Base-by-base conservation (phyloP, 106 monocot species). In the Chionographis japonica region DNA sequence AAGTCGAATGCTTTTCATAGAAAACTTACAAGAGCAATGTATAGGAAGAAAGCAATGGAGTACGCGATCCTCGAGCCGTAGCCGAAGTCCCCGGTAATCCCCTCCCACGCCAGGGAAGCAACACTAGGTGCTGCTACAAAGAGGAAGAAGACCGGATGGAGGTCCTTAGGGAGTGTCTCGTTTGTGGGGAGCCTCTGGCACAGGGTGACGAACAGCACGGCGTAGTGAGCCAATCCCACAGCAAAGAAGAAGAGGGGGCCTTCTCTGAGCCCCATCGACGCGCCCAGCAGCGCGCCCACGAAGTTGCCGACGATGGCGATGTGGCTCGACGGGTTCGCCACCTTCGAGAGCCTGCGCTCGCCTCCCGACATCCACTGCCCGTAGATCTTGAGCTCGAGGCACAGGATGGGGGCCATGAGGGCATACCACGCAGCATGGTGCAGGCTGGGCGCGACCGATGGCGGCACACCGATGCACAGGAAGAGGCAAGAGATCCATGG, bases 91-190 rank as follows among this genome's bases (percentile, higher is more conserved):
- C 84, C 95, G 13, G 2, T 14, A 5, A 92, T 87, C 65, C 68
- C 77, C 6, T 72, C 74, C 92, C 95, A 97, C 2, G 95, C 88
- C 67, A 92, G 37, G 77, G 76, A 79, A 37, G 86, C 88, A 16
- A 92, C 79, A 65, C 91, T 83, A 0, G 95, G 95, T 5, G 84
- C 81, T 1, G 91, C 86, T 4, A 95, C 77, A 65, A 95, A 95
- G 2, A 89, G 67, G 75, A 95, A 95, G 80, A 89, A 95, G 3
- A 92, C 86, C 0, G 95, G 95, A 41, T 89, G 88, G 50, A 95
- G 78, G 40, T 86, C 84, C 67, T 79, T 76, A 0, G 95, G 88
- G 2, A 97, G 77, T 19, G 81, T 72, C 35, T 77, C 78, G 56
- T 77, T 83, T 12, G 88, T 83, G 0, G 88, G 80, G 18, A 97